Conservation (phyloP, 2,329 filamentous ascomycete genomes). For the Neofusicoccum ribis region DNA sequence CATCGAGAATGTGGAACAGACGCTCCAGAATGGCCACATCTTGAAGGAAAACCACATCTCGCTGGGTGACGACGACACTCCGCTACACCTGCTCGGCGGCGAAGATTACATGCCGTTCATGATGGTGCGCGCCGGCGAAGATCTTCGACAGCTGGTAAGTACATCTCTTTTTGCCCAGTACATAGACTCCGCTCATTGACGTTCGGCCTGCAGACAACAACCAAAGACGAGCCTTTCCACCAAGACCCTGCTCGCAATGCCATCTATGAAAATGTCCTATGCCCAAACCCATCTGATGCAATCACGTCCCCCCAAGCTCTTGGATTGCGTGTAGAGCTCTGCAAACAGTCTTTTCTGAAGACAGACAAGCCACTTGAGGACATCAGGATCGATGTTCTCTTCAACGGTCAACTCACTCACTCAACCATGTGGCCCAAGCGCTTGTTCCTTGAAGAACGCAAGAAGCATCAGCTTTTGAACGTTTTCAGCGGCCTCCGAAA, state of each 20-base stretch:
- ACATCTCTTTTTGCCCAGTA: too few species aligned
- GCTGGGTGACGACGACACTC: conserved; percentile 29
- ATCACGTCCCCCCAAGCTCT: conserved; percentile 28
- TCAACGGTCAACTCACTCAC: conserved; percentile 47
- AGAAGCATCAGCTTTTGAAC: conserved; percentile 25
- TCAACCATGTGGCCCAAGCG: conserved; percentile 30
- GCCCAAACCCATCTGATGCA: neutral
- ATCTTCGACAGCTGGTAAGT: conserved; percentile 20
- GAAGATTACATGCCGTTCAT: conserved; percentile 31
- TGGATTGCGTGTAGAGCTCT: conserved; percentile 33
- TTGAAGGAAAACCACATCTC: conserved; percentile 30
- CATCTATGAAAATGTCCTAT: neutral
- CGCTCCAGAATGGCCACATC: conserved; percentile 22
- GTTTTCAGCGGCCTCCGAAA: conserved; percentile 43
- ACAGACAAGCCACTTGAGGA: conserved; percentile 27
- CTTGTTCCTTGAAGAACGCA: conserved; percentile 24
- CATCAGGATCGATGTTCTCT: conserved; percentile 50
- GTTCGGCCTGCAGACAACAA: neutral
- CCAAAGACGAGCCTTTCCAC: neutral
- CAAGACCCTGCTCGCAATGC: neutral
- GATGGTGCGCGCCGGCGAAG: conserved; percentile 29
- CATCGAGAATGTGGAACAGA: conserved; percentile 17
- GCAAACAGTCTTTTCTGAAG: conserved; percentile 28
- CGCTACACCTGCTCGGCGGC: conserved; percentile 28
- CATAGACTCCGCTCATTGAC: neutral